phyloP scores from a whole-genome alignment of 345 rosid genomes.

The Bruguiera gymnorhiza region DNA sequence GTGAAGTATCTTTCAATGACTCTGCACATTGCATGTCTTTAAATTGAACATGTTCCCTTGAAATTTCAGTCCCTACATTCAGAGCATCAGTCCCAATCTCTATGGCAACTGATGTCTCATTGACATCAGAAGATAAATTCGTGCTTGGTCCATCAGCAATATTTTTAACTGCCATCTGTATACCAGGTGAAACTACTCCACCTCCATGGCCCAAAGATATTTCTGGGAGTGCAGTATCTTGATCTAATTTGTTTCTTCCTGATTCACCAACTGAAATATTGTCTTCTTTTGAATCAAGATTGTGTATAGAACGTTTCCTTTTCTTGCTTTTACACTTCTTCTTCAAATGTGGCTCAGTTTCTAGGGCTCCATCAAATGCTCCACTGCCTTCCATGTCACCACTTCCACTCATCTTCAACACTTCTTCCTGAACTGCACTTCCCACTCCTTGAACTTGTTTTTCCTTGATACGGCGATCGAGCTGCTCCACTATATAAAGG shows the following conservation, averaged over 20 bases:
- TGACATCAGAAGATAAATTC: conserved; percentile 15
- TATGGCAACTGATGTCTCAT: conserved; percentile 2
- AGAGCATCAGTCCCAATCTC: conserved; percentile 8
- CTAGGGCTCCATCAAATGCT: conserved; percentile 14
- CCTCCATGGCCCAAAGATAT: conserved; percentile 7
- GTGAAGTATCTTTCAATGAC: conserved; percentile 19
- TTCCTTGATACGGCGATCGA: not conserved
- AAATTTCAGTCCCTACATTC: conserved; percentile 12
- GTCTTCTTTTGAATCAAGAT: conserved; percentile 26
- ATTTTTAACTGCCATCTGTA: conserved; percentile 2
- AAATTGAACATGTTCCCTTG: conserved; percentile 5
- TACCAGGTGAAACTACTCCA: conserved; percentile 14
- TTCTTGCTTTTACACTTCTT: conserved; percentile 18
- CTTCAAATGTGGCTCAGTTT: conserved; percentile 17
- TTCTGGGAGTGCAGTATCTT: not conserved
- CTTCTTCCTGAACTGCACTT: conserved; percentile 12
- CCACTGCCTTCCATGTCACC: conserved; percentile 11
- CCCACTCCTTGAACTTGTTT: conserved; percentile 10
- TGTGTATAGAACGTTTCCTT: not conserved
- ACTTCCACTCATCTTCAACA: conserved; percentile 5
- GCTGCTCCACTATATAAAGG: conserved; percentile 14
- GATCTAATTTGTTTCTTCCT: conserved; percentile 11
- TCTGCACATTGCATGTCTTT: conserved; percentile 5
- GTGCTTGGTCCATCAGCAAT: conserved; percentile 3
- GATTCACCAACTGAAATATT: conserved; percentile 1